phyloP scores from a whole-genome alignment of 164 flowering plant genomes.

The Umbilicus rupestris region DNA sequence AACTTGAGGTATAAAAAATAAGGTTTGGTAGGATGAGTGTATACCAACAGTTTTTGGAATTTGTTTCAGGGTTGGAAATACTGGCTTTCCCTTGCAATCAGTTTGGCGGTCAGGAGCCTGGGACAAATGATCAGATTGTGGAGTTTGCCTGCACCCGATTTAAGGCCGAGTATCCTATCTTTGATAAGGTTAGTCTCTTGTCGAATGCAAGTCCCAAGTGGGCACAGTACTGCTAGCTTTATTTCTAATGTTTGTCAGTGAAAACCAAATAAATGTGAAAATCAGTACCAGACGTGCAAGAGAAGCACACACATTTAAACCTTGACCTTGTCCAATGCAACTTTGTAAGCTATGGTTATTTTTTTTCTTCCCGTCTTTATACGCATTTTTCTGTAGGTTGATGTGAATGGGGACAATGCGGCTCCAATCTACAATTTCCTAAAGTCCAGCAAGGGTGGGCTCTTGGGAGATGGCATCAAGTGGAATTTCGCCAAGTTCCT shows the following conservation, averaged over 20 bases:
- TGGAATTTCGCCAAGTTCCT: not conserved
- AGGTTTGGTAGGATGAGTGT: not conserved
- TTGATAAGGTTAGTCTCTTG: constrained; percentile 52
- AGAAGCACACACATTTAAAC: too few relatives aligned
- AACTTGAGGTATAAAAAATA: not conserved
- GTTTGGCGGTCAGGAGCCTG: constrained; percentile 78
- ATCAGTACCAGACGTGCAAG: too few relatives aligned
- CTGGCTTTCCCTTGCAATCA: constrained; percentile 92
- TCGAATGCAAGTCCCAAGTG: not conserved
- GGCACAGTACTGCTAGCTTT: not conserved
- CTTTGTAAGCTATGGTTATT: too few relatives aligned
- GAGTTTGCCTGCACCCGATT: constrained; percentile 71
- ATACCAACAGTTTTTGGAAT: not conserved
- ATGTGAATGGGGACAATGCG: constrained; percentile 10
- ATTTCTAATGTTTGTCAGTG: not conserved
- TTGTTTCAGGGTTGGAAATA: constrained; percentile 59
- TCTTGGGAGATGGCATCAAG: not conserved
- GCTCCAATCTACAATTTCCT: constrained; percentile 2
- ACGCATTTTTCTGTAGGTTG: not conserved
- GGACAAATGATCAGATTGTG: constrained; percentile 54
- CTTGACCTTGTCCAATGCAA: too few relatives aligned
- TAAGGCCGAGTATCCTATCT: constrained; percentile 75
- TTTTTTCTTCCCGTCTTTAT: too few relatives aligned
- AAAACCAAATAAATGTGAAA: too few relatives aligned
- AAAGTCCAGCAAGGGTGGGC: not conserved